Percentiles rank a stretch among this genome's conserved stretches.
Conservation (phyloP, 305 asterid species). For the Petunia hybrid region DNA sequence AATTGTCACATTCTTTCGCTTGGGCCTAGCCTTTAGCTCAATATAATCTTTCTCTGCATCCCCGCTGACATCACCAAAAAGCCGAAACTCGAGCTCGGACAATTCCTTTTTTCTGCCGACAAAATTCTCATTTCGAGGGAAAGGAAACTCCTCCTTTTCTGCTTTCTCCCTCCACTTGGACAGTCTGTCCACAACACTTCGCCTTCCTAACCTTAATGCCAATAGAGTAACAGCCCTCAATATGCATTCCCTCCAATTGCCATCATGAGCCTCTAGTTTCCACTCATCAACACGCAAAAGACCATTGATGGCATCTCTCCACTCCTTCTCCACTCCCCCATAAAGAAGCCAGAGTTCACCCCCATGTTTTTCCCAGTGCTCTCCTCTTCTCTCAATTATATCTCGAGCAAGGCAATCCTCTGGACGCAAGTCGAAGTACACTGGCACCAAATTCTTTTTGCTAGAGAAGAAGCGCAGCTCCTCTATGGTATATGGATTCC, state of each 20-base stretch:
- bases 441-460: slow-evolving; percentile 93
- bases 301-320: slow-evolving; percentile 79
- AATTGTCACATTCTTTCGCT: slow-evolving; percentile 74
- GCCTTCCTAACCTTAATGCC: slow-evolving; percentile 90
- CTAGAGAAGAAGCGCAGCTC: slow-evolving; percentile 83
- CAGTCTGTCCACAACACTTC: slow-evolving; percentile 85
- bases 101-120: slow-evolving; percentile 91
- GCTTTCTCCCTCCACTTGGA: slow-evolving; percentile 88
- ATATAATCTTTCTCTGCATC: slow-evolving; percentile 81
- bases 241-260: slow-evolving; percentile 94
- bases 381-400: slow-evolving; percentile 88
- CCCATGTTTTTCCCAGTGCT: slow-evolving; percentile 92
- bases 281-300: slow-evolving; percentile 93
- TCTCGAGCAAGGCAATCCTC: slow-evolving; percentile 93
- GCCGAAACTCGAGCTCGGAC: slow-evolving; percentile 88
- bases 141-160: slow-evolving; percentile 88
- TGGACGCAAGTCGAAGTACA: slow-evolving; percentile 85
- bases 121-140: slow-evolving; percentile 79
- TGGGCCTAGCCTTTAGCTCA: slow-evolving; percentile 75
- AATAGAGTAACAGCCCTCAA: slow-evolving; percentile 79
- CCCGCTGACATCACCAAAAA: slow-evolving; percentile 86
- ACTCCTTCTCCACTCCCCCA: slow-evolving; percentile 90
- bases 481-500: slow-evolving; percentile 84
- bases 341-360: slow-evolving; percentile 92
- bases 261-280: slow-evolving; percentile 90